Conservation (phyloP, 139 green algal species). For the Monoraphidium neglectum region DNA sequence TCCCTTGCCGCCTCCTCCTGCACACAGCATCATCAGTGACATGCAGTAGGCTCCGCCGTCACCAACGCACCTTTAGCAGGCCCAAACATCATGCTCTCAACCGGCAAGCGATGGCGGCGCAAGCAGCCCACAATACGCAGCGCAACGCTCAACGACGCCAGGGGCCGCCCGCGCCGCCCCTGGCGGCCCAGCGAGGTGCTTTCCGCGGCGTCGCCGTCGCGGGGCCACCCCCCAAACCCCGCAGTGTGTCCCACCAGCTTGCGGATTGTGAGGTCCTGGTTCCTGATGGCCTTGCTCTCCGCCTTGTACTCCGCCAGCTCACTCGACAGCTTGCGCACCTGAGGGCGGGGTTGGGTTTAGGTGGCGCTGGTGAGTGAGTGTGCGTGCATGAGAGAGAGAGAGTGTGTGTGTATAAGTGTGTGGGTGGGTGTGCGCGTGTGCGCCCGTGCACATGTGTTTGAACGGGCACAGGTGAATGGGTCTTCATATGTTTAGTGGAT, state of each 20-base stretch:
- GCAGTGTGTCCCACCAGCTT: slow-evolving; percentile 72
- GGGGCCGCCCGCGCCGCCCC: not conserved
- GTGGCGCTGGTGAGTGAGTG: too few species aligned
- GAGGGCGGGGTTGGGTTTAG: too few species aligned
- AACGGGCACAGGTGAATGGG: too few species aligned
- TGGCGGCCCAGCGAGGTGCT: slow-evolving; percentile 17
- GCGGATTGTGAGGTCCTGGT: slow-evolving; percentile 86
- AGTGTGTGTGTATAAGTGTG: too few species aligned
- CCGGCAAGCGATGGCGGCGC: not conserved
- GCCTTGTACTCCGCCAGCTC: slow-evolving; percentile 88
- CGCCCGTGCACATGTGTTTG: too few species aligned
- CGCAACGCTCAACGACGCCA: not conserved
- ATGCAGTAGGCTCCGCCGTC: too few species aligned
- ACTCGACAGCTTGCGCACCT: slow-evolving; percentile 33
- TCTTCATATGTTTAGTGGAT: too few species aligned
- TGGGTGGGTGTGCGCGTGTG: too few species aligned
- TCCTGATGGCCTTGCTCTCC: slow-evolving; percentile 78
- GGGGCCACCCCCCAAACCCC: slow-evolving; percentile 46
- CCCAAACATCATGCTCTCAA: not conserved
- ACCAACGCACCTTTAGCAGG: not conserved
- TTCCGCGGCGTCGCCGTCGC: too few species aligned
- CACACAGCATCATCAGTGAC: slow-evolving; percentile 21
- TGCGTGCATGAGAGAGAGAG: too few species aligned
- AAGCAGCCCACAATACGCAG: not conserved
- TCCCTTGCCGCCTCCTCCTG: slow-evolving; percentile 37